Base-by-base conservation (phyloP, 176 grass and related monocot species). In the Luzula sylvatica region DNA sequence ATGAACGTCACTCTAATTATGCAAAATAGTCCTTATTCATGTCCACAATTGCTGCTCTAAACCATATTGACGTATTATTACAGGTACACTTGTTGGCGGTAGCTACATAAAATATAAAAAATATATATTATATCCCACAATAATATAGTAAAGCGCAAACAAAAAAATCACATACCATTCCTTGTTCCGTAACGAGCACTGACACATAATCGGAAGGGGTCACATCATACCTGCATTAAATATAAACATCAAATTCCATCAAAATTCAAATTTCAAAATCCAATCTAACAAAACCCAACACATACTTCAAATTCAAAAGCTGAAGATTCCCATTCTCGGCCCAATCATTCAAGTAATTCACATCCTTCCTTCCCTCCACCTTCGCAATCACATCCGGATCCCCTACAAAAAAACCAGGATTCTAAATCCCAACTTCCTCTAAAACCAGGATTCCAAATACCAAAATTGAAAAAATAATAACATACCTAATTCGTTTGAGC, bases 131-230 rank as follows among this genome's bases (percentile, higher is more conserved):
- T 2, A 47, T 15, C 27, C 29, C 45, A 70, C 24, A 45, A 50
- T 43, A 48, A 38, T 2, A n/a, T n/a, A n/a, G n/a, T n/a, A n/a
- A 60, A 49, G 41, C 8, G 41, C 45, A 74, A 72, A 11, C 43
- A 40, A 23, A 63, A 32, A 18, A 23, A 58, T 26, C 56, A 65
- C 62, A 65, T 81, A 82, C 74, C 87, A 94, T 94, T 64, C 87
- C 82, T 72, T 94, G 87, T 77, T 95, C 89, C 25, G 89, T 95
- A 63, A 94, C 78, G 52, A 82, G 67, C 81, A 86, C 65, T 56
- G 82, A 94, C 26, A 94, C 67, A 52, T 82, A 86, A 58, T 94
- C 82, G 11, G 87, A 78, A 50, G 87, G 87, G 32, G 74, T 94
- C 35, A 75, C 69, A 68, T 82, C 87, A 50, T 95, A 95, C 25